Base-by-base conservation (phyloP, 1,284 basidiomycete species). In the Naganishia sp. region DNA sequence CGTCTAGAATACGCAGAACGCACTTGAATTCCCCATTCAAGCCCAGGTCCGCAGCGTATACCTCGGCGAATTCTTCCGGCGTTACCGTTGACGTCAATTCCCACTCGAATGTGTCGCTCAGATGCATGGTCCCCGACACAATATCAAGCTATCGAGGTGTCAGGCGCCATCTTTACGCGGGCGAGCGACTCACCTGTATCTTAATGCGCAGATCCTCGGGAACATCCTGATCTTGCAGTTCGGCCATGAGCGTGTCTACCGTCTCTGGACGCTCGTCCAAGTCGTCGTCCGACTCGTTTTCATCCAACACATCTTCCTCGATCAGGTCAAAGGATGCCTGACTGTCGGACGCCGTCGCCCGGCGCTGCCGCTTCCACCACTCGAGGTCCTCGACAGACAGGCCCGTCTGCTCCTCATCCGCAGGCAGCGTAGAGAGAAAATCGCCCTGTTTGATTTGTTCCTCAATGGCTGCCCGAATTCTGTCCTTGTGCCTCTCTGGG, bases 31-130 rank as follows among this genome's bases (percentile, higher is more conserved):
- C 95, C 46, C 94, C 92, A 41, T 85, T 85, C 21, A 99, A 82
- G 1, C 96, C 96, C 18, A 99, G 82, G 73, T 99, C 96, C 28
- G 85, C 85, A 2, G 88, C 84, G 77, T 96, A 97, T 0, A 88
- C 83, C 70, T 90, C 89, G 9, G 95, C 93, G 79, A 99, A 99
- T 60, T 89, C 87, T 79, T 99, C 96, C 0, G 95, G 93, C 1
- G 90, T 89, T 1, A 90, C 88, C 55, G 84, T 82, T 42, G 85
- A 82, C 73, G 89, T 88, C 52, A 98, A 81, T 78, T 99, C 95
- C 96, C 96, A 99, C 77, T 99, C 96, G 75, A 99, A 96, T 74
- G 94, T 91, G 80, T 99, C 96, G 63, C 94, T 89, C 32, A 99
- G 85, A 77, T 96, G 94, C 81, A 94, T 88, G 21, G 88, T 88